Evolutionary conservation across 305 asterid species (phyloP).

Genomic region (Fraxinus sp.): DNA sequence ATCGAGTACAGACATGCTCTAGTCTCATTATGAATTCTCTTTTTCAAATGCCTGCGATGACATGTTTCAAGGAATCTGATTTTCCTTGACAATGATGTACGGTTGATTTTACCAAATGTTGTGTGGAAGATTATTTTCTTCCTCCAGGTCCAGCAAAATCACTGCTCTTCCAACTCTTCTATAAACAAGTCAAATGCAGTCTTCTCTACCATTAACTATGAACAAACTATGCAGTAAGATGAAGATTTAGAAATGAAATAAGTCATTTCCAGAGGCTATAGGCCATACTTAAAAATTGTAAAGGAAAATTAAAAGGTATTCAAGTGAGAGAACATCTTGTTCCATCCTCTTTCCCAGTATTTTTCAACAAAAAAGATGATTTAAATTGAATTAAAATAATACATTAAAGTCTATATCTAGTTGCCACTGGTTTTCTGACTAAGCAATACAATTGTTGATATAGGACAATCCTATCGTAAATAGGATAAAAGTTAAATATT

Average conservation of each 20-base stretch:
- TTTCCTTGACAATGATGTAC: background rate
- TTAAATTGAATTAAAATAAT: background rate
- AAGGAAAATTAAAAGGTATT: background rate
- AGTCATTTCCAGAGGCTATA: background rate
- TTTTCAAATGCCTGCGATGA: background rate
- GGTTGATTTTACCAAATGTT: background rate
- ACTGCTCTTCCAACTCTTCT: background rate
- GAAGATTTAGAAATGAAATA: background rate
- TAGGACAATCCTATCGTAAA: too few relatives aligned
- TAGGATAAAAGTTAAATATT: too few relatives aligned
- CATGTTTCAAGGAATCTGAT: background rate
- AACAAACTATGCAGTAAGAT: background rate
- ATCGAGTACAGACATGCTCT: background rate
- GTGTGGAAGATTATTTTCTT: background rate
- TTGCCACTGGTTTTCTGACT: background rate
- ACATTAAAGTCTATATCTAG: background rate
- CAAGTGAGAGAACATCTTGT: background rate
- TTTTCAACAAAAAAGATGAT: background rate
- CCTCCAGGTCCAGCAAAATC: background rate
- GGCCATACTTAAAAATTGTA: background rate
- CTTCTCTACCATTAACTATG: background rate
- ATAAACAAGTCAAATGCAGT: background rate
- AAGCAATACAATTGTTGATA: background rate
- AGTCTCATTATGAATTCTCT: background rate
- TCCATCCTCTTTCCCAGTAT: background rate